phyloP scores from a whole-genome alignment of 129 eudicot genomes.

The Flaveria brownii region DNA sequence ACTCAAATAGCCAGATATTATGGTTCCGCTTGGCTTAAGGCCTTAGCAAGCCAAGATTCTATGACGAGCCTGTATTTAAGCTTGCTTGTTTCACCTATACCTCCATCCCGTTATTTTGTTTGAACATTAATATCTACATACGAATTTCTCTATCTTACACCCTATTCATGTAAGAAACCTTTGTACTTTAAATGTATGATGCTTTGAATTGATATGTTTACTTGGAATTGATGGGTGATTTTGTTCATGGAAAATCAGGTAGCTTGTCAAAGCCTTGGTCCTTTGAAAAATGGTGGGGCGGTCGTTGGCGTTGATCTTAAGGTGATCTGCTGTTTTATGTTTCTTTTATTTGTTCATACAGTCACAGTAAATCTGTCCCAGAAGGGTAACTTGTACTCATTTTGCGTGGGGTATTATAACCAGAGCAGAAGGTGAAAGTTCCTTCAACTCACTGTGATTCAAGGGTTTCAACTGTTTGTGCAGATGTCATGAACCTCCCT shows the following conservation, averaged over 20 bases:
- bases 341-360: background rate
- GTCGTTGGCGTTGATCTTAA: slow-evolving; percentile 86
- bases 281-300: slow-evolving; percentile 67
- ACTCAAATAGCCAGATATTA: background rate
- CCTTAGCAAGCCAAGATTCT: too few relatives aligned
- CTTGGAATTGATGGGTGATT: background rate
- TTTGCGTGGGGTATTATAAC: slow-evolving; percentile 24
- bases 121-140: background rate
- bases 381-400: slow-evolving; percentile 2
- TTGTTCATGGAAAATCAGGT: slow-evolving; percentile 50
- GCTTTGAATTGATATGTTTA: background rate
- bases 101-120: background rate
- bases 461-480: slow-evolving; percentile 81
- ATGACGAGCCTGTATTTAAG: too few relatives aligned
- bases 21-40: too few relatives aligned
- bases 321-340: slow-evolving; percentile 39
- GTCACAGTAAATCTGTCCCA: background rate
- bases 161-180: background rate
- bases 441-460: slow-evolving; percentile 75
- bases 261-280: slow-evolving; percentile 95
- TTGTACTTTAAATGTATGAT: background rate
- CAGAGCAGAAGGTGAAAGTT: slow-evolving; percentile 95
- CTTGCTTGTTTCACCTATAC: slow-evolving; percentile 11
- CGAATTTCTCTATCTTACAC: background rate
- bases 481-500: slow-evolving; percentile 74